Evolutionary conservation across 2,329 filamentous ascomycete genomes (phyloP).

Genomic region (Pseudocercospora eumusae): DNA sequence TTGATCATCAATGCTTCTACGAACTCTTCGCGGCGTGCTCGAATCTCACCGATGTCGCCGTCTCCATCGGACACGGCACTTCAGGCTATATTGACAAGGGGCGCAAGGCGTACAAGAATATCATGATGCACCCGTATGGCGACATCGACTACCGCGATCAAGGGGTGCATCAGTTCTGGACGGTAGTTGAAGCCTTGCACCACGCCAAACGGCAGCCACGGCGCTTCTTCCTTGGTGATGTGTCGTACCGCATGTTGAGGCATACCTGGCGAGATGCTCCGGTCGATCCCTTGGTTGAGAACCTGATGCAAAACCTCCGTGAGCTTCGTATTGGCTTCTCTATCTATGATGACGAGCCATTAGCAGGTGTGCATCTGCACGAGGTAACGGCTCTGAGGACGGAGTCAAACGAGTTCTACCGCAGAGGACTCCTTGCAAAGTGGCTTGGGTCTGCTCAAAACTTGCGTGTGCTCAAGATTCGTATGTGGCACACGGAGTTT

Average conservation of each 20-base stretch:
- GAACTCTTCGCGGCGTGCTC: neutral
- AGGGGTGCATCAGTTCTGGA: constrained; percentile 15
- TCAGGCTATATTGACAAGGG: neutral
- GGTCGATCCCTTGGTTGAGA: neutral
- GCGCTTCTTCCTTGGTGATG: neutral
- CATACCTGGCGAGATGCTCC: neutral
- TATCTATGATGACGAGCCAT: neutral
- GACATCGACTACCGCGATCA: constrained; percentile 8
- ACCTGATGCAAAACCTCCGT: constrained; percentile 1
- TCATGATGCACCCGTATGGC: constrained; percentile 1
- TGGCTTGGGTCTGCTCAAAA: constrained; percentile 5
- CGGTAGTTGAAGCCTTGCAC: neutral
- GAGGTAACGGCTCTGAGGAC: neutral
- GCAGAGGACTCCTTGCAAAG: neutral
- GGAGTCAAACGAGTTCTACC: neutral
- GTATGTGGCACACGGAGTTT: neutral
- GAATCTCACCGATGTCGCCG: neutral
- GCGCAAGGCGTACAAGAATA: neutral
- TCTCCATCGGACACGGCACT: neutral
- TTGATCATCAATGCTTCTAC: constrained; percentile 2
- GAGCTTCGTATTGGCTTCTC: constrained; percentile 1
- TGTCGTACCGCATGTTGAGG: constrained; percentile 4
- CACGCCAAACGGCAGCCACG: neutral
- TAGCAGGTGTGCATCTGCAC: neutral
- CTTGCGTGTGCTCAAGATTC: constrained; percentile 9